Percentiles rank a stretch among this genome's conserved stretches.
Evolutionary conservation across 139 green algal genomes (phyloP).

Genomic region (Spirogloea muscicola): DNA sequence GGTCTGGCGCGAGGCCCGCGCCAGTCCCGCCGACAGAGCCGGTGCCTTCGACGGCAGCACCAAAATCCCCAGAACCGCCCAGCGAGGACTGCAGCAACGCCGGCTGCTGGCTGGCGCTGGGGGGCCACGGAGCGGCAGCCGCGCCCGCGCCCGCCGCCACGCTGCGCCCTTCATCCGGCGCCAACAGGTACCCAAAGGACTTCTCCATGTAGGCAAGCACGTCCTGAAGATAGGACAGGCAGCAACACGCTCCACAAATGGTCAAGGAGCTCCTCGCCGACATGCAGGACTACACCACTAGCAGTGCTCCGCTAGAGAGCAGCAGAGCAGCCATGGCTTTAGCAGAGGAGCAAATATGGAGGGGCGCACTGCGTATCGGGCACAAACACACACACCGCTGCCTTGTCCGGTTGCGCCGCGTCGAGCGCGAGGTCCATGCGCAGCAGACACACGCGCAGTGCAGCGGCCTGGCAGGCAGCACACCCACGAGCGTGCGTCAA

Average conservation of each 20-base stretch:
- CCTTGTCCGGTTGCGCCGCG: slow-evolving; percentile 9
- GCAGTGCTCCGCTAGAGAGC: no score
- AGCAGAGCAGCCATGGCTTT: no score
- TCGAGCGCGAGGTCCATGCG: slow-evolving; percentile 21
- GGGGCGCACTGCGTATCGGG: background rate
- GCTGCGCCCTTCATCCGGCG: background rate
- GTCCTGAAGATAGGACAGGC: no score
- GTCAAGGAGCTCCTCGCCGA: no score
- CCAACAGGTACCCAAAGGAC: slow-evolving; percentile 29
- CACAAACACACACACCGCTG: slow-evolving; percentile 24
- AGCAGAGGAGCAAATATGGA: background rate
- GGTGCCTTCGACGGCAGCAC: background rate
- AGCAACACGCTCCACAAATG: no score
- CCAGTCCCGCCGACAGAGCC: background rate
- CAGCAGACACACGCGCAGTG: slow-evolving; percentile 34
- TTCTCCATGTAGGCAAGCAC: slow-evolving; percentile 38
- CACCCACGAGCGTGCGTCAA: no score
- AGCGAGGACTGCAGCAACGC: background rate
- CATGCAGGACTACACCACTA: no score
- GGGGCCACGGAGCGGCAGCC: no score
- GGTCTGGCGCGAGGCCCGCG: no score
- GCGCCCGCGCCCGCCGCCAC: background rate
- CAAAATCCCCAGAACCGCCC: background rate
- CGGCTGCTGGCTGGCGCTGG: background rate
- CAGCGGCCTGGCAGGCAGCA: background rate